Evolutionary conservation across 2,329 filamentous ascomycete species (phyloP), one percentile per base, ranked within the genome.

Genomic region (Rhinocladiella similis): DNA sequence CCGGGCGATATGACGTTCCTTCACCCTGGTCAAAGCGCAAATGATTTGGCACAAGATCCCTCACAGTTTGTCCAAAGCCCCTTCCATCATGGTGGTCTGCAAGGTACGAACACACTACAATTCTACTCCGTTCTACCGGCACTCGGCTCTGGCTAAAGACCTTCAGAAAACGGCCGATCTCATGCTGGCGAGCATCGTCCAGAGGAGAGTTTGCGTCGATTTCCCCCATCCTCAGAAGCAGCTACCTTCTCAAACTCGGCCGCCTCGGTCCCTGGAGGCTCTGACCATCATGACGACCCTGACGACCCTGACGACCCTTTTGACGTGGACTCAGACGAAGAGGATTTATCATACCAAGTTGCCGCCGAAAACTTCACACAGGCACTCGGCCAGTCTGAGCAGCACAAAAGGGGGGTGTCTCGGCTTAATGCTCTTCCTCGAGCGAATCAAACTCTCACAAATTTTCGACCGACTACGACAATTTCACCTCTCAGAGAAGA

Each of bases 401-500:
- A 55, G 22, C 25, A 38, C 13, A 52, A 48, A 53, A 50, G 36
- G 35, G 46, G 52, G n/a, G 35, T 35, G n/a, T 41, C 48, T 14
- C 56, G 45, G 45, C 42, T 38, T 1, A 47, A 51, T n/a, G 16
- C 39, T 16, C 27, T 47, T 6, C 47, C 48, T 6, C 47, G 56
- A 41, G 35, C 47, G 14, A 53, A 53, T 42, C 52, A 54, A 35
- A 46, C 53, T 5, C n/a, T 62, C 2, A 57, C 56, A 52, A 55
- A 47, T 3, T 57, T 55, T 29, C 50, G 54, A 29, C 50, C 45
- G 10, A n/a, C 53, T 39, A 39, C 54, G 7, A 53, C 80, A 19
- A 83, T 83, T 29, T 87, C 87, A 38, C 92, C 94, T 29, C 76
- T 97, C 25, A 89, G 86, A 64, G 91, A 97, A 62, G 82, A 85